phyloP scores from a whole-genome alignment of 352 stramenopile genomes.

The Globisporangium radiosum region DNA sequence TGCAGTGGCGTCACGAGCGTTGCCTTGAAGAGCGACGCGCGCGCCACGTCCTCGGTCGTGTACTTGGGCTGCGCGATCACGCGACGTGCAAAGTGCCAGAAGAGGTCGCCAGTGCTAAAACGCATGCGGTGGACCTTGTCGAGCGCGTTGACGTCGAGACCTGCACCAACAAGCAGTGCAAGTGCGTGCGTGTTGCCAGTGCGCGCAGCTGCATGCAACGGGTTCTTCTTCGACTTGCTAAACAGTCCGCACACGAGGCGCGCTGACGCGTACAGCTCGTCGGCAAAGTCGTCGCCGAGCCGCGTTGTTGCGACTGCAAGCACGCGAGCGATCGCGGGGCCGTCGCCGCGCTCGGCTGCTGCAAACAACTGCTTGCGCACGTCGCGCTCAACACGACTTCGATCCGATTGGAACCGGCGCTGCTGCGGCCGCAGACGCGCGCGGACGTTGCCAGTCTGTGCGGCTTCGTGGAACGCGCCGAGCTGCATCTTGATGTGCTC shows the following conservation, averaged over 20 bases:
- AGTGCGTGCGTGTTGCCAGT: constrained; percentile 61
- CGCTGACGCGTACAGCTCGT: constrained; percentile 55
- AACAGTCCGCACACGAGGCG: constrained; percentile 49
- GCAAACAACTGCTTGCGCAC: constrained; percentile 72
- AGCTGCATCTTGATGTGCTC: constrained; percentile 85
- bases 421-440: constrained; percentile 28
- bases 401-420: constrained; percentile 38
- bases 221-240: constrained; percentile 72
- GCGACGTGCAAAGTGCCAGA: constrained; percentile 65
- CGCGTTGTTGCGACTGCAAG: constrained; percentile 20
- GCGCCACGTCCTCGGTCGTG: constrained; percentile 31
- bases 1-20: constrained; percentile 67
- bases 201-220: constrained; percentile 66
- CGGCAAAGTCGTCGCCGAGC: constrained; percentile 50
- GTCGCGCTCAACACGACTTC: constrained; percentile 33
- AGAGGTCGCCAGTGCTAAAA: constrained; percentile 73
- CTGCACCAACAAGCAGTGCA: constrained; percentile 37
- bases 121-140: constrained; percentile 72
- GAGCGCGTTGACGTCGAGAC: constrained; percentile 54
- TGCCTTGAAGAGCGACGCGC: constrained; percentile 57
- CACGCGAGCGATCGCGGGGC: constrained; percentile 48
- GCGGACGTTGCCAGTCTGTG: constrained; percentile 76
- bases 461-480: constrained; percentile 73
- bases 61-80: constrained; percentile 46
- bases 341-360: constrained; percentile 57